Evolutionary conservation across 768 basidiomycete species (phyloP).

Genomic region (Auricularia auricula-judae): DNA sequence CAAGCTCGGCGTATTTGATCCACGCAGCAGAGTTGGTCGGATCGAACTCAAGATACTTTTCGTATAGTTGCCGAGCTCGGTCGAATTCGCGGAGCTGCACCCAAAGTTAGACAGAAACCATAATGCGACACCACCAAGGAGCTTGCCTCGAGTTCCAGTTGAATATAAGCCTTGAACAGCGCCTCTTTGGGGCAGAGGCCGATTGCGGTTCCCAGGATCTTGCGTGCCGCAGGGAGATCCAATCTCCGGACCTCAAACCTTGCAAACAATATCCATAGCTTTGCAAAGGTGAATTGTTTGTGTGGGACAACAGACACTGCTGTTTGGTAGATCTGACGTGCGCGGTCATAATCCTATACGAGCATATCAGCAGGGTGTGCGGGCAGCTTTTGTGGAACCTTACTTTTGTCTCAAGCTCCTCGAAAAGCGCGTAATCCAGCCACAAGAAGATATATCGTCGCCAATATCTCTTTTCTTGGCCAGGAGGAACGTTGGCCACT

Average conservation of each 20-base stretch:
- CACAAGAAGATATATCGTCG: slow-evolving; percentile 84
- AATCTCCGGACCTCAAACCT: slow-evolving; percentile 83
- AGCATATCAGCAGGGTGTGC: neutral
- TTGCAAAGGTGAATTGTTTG: slow-evolving; percentile 95
- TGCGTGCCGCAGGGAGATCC: slow-evolving; percentile 75
- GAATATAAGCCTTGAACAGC: slow-evolving; percentile 92
- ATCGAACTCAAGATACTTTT: slow-evolving; percentile 94
- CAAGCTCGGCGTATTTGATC: slow-evolving; percentile 93
- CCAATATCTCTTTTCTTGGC: slow-evolving; percentile 87
- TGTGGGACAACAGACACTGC: slow-evolving; percentile 85
- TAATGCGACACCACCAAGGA: neutral
- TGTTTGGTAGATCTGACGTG: slow-evolving; percentile 88
- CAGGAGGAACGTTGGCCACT: slow-evolving; percentile 91
- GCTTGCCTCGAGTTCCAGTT: slow-evolving; percentile 79
- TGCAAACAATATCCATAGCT: slow-evolving; percentile 88
- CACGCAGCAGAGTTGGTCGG: slow-evolving; percentile 85
- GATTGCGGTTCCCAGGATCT: slow-evolving; percentile 79
- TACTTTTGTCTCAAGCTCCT: slow-evolving; percentile 92
- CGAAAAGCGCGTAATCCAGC: slow-evolving; percentile 93
- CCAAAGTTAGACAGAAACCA: neutral
- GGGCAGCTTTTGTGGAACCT: slow-evolving; percentile 6
- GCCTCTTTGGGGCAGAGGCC: slow-evolving; percentile 96
- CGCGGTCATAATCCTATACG: slow-evolving; percentile 65
- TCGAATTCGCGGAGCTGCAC: slow-evolving; percentile 86
- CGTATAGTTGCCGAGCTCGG: slow-evolving; percentile 79